Evolutionary conservation across 306 rosid genomes (phyloP).

Genomic region (Castanea crenata): DNA sequence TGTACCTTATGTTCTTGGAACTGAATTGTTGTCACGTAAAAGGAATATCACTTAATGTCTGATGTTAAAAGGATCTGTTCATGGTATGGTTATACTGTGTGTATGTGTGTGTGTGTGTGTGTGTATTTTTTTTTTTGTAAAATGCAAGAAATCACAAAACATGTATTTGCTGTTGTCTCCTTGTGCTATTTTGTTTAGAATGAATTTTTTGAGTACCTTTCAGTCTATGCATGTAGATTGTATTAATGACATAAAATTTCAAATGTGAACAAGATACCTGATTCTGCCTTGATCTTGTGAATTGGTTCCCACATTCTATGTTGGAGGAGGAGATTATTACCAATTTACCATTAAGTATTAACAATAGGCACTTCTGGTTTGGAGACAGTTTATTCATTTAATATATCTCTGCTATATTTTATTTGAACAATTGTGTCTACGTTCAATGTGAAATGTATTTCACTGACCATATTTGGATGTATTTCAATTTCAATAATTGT

Average conservation of each 20-base stretch:
- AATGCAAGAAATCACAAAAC: background rate
- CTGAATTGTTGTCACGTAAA: background rate
- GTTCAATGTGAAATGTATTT: slow-evolving; percentile 1
- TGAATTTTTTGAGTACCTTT: background rate
- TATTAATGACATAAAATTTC: background rate
- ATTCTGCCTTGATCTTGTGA: background rate
- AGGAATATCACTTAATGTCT: background rate
- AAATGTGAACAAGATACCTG: background rate
- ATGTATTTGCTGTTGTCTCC: background rate
- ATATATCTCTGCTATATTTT: background rate
- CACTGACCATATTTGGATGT: slow-evolving; percentile 18
- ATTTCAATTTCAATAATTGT: background rate
- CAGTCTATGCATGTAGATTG: background rate
- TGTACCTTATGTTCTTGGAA: background rate
- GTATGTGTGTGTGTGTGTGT: background rate
- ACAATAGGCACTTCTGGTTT: background rate
- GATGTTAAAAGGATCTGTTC: background rate
- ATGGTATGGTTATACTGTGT: background rate
- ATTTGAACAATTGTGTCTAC: background rate
- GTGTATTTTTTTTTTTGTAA: background rate
- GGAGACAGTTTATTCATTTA: background rate
- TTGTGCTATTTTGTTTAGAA: background rate
- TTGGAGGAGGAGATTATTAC: background rate
- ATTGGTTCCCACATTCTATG: background rate
- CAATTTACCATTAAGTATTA: background rate